Evolutionary conservation across 2,329 filamentous ascomycete species (phyloP).

Genomic region (Paracamarosporium sp.): DNA sequence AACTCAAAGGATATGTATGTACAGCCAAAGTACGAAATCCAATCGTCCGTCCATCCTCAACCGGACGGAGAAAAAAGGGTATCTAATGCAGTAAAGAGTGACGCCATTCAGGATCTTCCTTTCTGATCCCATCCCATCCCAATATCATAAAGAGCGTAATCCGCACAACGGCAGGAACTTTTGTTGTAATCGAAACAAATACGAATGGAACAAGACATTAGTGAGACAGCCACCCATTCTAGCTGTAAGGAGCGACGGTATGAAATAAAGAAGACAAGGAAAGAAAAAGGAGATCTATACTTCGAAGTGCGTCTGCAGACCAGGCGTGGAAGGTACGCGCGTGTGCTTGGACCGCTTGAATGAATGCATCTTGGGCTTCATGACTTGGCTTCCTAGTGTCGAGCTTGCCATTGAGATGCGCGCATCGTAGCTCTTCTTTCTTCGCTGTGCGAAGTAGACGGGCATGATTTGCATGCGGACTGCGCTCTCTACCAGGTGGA

Average conservation of each 20-base stretch:
- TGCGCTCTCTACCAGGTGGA: slow-evolving; percentile 9
- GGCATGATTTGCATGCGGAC: slow-evolving; percentile 13
- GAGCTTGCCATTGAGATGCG: slow-evolving; percentile 2
- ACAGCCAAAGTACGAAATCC: not conserved
- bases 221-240: not conserved
- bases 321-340: not conserved
- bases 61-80: not conserved
- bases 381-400: not conserved
- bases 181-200: not conserved
- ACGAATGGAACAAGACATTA: not conserved
- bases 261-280: not conserved
- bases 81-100: too few species aligned
- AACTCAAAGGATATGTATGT: not conserved
- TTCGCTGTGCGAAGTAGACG: slow-evolving; percentile 15
- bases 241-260: not conserved
- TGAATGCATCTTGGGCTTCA: slow-evolving; percentile 8
- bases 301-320: slow-evolving; percentile 2
- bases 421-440: slow-evolving; percentile 15
- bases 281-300: not conserved
- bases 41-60: not conserved
- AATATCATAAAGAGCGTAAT: slow-evolving; percentile 6
- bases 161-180: not conserved
- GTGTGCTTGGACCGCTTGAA: slow-evolving; percentile 2
- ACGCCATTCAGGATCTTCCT: too few species aligned
- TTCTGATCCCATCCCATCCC: not conserved